Conservation (phyloP, 148 eudicot species). For the Cornus controversa region DNA sequence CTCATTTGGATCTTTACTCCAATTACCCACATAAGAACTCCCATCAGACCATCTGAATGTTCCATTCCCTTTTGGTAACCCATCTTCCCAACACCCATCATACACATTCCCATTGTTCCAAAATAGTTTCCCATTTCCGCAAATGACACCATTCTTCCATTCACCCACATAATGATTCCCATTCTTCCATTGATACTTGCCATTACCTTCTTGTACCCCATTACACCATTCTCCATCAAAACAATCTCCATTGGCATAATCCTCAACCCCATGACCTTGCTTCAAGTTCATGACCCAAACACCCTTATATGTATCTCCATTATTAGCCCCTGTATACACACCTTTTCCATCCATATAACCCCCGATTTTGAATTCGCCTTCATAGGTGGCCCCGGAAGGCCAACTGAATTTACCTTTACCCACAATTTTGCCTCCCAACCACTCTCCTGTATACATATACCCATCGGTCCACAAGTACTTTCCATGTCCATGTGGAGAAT, state of each 20-base stretch:
- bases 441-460: conserved; percentile 84
- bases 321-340: conserved; percentile 48
- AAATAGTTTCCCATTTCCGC: conserved; percentile 57
- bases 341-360: conserved; percentile 97
- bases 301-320: conserved; percentile 65
- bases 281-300: conserved; percentile 86
- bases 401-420: conserved; percentile 86
- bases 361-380: conserved; percentile 75
- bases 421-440: conserved; percentile 79
- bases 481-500: conserved; percentile 77
- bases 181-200: conserved; percentile 76
- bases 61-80: conserved; percentile 84
- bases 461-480: conserved; percentile 91
- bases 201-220: conserved; percentile 77
- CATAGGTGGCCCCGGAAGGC: conserved; percentile 87
- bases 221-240: conserved; percentile 90
- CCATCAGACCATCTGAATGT: conserved; percentile 62
- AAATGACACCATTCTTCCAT: conserved; percentile 69
- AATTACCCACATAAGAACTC: conserved; percentile 64
- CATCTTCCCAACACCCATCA: conserved; percentile 81
- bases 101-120: conserved; percentile 71
- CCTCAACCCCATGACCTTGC: conserved; percentile 69
- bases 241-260: conserved; percentile 54
- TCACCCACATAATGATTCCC: conserved; percentile 70
- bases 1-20: conserved; percentile 64